A percentile compares a stretch with the other conserved stretches of the same genome.
These are phyloP conservation scores for Neofusicoccum parvum DNA, from an alignment of 2,329 filamentous ascomycete genomes.

Conservation along the genomic window DNA sequence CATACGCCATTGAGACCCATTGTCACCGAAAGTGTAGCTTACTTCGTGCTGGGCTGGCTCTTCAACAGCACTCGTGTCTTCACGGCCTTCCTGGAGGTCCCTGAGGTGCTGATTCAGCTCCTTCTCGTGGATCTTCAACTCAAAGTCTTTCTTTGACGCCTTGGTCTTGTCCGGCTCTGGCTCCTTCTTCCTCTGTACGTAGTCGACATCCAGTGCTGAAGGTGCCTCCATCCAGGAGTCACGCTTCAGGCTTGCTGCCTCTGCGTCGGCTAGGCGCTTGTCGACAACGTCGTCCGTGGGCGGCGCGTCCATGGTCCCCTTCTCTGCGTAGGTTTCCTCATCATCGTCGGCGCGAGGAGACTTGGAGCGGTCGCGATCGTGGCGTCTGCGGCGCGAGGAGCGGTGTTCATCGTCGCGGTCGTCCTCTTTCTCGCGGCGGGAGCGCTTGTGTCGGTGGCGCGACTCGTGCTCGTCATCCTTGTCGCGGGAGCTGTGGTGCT, in stretches of 20 bases:
- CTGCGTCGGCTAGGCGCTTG: conserved; percentile 41
- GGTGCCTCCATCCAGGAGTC: conserved; percentile 96
- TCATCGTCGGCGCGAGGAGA: conserved; percentile 28
- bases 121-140: conserved; percentile 73
- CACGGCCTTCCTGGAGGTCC: conserved; percentile 53
- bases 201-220: conserved; percentile 80
- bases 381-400: conserved; percentile 23
- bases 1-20: conserved; percentile 94
- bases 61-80: conserved; percentile 44
- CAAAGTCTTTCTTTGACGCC: conserved; percentile 59
- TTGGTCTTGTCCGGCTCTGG: conserved; percentile 43
- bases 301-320: conserved; percentile 43
- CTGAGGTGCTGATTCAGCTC: conserved; percentile 77
- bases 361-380: conserved; percentile 22
- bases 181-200: conserved; percentile 66
- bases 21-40: conserved; percentile 84
- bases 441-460: conserved; percentile 65
- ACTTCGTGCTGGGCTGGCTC: conserved; percentile 64
- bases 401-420: conserved; percentile 40
- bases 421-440: conserved; percentile 56
- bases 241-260: conserved; percentile 56
- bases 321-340: conserved; percentile 46
- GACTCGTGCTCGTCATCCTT: conserved; percentile 52
- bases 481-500: conserved; percentile 49
- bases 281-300: conserved; percentile 49